Base-by-base conservation (phyloP, 192 early-diverging fungal genomes). In the Podila horticola region DNA sequence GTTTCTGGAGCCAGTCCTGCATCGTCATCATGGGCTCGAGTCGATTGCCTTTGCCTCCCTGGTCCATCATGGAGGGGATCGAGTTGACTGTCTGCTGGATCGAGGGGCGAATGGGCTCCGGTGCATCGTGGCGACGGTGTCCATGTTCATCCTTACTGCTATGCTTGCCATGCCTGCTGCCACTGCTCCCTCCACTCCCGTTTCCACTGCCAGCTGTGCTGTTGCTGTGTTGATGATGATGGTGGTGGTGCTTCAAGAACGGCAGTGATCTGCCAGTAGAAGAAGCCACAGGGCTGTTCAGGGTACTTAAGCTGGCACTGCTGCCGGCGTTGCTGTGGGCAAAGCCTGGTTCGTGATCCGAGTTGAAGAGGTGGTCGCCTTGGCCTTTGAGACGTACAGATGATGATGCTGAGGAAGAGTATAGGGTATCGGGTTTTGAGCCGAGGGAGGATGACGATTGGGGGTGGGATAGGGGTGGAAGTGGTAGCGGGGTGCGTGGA, bases 1-100 rank as follows among this genome's bases (percentile, higher is more conserved):
- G 57, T 55, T 81, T 81, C 55, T 81, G 77, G 50, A 81, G 62
- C 77, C 77, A 81, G 17, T 81, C 77, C 28, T 81, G 77, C 33
- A 81, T 61, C n/a, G 52, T 55, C 33, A 73, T 60, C 20, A 73
- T 55, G 31, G 58, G 50, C 20, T 66, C 77, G 24, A 31, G 30
- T 33, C 28, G 17, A 30, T 34, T 30, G 13, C 26, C 30, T 64
- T 17, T 20, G 4, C 24, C 22, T 9, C 26, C 20, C 36, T 64
- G 33, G 1, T 28, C 33, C 34, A 65, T 31, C 64, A 65, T 65
- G 0, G 71, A 69, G 9, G 70, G 77, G 62, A 72, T 81, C 51
- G 70, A 51, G 24, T 30, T 52, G 28, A 69, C 51, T 10, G 74
- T 30, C 41, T 77, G 64, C 17, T 77, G 74, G 49, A 75, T 68